Evolutionary conservation across 805 yeast species (phyloP), one percentile per base, ranked within the genome.

Genomic region (Saturnispora quitensis): DNA sequence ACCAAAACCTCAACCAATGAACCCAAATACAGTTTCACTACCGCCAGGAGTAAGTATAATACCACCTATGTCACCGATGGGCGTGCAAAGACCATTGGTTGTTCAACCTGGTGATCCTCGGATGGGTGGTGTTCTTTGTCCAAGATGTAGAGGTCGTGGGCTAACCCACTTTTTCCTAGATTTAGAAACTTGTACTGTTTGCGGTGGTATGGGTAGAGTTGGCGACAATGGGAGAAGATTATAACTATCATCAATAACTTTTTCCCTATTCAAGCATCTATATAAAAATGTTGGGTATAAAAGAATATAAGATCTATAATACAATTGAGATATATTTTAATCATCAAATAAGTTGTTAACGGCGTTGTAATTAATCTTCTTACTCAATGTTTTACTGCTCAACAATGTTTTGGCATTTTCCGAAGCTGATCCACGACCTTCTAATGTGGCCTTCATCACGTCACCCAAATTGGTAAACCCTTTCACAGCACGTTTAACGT

Each of bases 301-400:
- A 47, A 31, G 18, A 20, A 20, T 34, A 48, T n/a, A 27, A 43
- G 22, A 36, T 15, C 34, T 36, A 25, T 17, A 9, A 17, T 22
- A 15, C 38, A 35, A 18, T 40, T 15, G 10, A 18, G 2, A 25
- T 24, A 47, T 34, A 36, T 10, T 25, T 42, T 47, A 53, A 54
- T 65, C 68, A 40, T 63, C 65, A 45, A 69, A 75, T 56, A 77
- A 64, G 54, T 75, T 79, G 56, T 82, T 83, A 50, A 91, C 78
- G 4, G 91, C 89, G 46, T 77, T 82, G 66, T 93, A 93, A 67
- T 93, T 93, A 66, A 93, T 86, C 73, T 93, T 93, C 69, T 84
- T 86, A 27, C 97, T 87, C 57, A 84, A 82, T 6, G 86, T 74
- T 61, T 87, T 83, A 67, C 82, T 85, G 57, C 80, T 78, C 40